These are phyloP conservation scores for Larix sibirica DNA, from an alignment of 83 land plant genomes.

Conservation along the genomic window DNA sequence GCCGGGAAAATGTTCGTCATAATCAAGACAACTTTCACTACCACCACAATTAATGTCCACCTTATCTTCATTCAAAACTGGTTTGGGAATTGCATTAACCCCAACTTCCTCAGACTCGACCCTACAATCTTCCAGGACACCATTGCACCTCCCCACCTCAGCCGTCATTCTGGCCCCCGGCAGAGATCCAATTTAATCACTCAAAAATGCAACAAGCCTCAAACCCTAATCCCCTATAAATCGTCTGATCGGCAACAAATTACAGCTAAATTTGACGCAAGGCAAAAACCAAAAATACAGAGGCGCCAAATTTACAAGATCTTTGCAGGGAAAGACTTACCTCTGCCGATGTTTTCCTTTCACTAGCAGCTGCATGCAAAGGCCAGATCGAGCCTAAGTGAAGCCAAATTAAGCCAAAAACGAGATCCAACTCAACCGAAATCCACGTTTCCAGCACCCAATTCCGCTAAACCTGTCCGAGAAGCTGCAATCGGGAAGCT, in stretches of 20 bases:
- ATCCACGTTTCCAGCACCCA: not conserved
- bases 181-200: conserved; percentile 7
- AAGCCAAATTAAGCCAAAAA: not conserved
- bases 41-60: not conserved
- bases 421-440: not conserved
- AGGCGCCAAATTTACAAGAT: not conserved
- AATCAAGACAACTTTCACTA: not conserved
- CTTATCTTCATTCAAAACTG: not conserved
- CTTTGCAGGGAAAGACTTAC: not conserved
- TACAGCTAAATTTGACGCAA: not conserved
- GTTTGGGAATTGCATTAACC: not conserved
- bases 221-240: conserved; percentile 5
- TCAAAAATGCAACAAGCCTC: not conserved
- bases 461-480: not conserved
- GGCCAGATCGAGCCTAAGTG: not conserved
- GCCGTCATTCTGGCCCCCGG: not conserved
- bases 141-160: not conserved
- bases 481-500: not conserved
- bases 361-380: not conserved
- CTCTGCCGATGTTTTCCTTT: not conserved
- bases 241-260: not conserved
- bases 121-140: not conserved
- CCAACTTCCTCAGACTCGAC: not conserved
- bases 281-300: not conserved
- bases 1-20: not conserved